These are phyloP conservation scores for Trametes coccinea DNA, from an alignment of 768 basidiomycete genomes.

Conservation along the genomic window DNA sequence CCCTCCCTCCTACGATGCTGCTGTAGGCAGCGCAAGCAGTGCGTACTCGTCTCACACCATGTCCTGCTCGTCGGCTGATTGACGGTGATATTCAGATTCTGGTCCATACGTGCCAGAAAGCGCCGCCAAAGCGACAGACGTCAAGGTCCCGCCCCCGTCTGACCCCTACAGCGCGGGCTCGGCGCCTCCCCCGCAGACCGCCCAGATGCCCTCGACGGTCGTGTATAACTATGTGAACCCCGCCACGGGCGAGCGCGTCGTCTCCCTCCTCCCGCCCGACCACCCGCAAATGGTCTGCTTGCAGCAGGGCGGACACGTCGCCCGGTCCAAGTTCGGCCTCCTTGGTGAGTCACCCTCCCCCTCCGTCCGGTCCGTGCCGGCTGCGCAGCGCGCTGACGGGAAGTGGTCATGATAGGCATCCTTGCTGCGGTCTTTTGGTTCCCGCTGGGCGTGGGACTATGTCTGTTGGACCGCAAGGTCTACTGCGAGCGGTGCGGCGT, in stretches of 20 bases:
- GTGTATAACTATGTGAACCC: conserved; percentile 75
- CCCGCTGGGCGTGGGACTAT: conserved; percentile 77
- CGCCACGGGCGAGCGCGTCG: conserved; percentile 40
- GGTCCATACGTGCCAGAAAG: conserved; percentile 26
- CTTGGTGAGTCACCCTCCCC: conserved; percentile 39
- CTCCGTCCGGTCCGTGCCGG: background rate
- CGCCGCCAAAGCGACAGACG: conserved; percentile 19
- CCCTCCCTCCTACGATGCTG: conserved; percentile 34
- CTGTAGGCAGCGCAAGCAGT: conserved; percentile 20
- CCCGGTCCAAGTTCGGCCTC: conserved; percentile 64
- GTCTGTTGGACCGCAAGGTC: conserved; percentile 72
- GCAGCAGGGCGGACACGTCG: conserved; percentile 71
- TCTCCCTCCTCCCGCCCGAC: conserved; percentile 69
- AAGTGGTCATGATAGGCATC: conserved; percentile 48
- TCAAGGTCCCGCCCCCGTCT: conserved; percentile 23
- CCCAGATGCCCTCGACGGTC: conserved; percentile 43
- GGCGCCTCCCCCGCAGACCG: conserved; percentile 3
- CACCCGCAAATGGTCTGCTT: conserved; percentile 86
- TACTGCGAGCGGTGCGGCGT: conserved; percentile 56
- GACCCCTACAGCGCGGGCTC: conserved; percentile 5
- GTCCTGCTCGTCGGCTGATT: background rate
- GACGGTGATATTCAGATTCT: conserved; percentile 2
- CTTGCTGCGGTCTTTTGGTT: conserved; percentile 88
- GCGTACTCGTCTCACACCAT: background rate
- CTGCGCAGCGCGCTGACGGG: background rate